These are phyloP conservation scores for Solanum piurae DNA, from an alignment of 257 asterid species.

Conservation along the genomic window DNA sequence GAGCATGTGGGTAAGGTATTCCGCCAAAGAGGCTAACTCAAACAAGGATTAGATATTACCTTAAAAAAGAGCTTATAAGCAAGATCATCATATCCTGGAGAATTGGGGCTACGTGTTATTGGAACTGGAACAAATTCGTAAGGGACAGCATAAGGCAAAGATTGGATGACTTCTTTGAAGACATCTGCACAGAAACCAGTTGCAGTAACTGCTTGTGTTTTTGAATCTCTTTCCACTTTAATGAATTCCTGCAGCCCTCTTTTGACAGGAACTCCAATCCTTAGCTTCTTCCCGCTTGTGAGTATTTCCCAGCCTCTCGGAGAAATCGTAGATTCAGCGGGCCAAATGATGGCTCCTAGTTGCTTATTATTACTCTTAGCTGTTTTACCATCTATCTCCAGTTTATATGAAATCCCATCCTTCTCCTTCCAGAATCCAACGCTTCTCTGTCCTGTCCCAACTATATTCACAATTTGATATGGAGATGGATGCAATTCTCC, in stretches of 20 bases:
- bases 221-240: slow-evolving; percentile 12
- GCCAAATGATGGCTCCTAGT: slow-evolving; percentile 31
- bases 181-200: slow-evolving; percentile 28
- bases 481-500: slow-evolving; percentile 29
- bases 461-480: slow-evolving; percentile 34
- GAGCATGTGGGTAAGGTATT: not conserved
- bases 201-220: slow-evolving; percentile 5
- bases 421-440: slow-evolving; percentile 38
- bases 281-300: slow-evolving; percentile 18
- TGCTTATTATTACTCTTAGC: slow-evolving; percentile 7
- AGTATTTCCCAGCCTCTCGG: slow-evolving; percentile 44
- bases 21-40: not conserved
- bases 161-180: slow-evolving; percentile 22
- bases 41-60: slow-evolving; percentile 7
- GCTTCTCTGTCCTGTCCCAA: slow-evolving; percentile 12
- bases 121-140: slow-evolving; percentile 15
- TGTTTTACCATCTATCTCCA: not conserved
- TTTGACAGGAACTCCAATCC: slow-evolving; percentile 24
- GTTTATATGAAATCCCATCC: slow-evolving; percentile 17
- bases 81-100: slow-evolving; percentile 19
- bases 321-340: slow-evolving; percentile 11
- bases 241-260: slow-evolving; percentile 21
- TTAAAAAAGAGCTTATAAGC: slow-evolving; percentile 1
- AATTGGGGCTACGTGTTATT: not conserved
- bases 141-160: slow-evolving; percentile 14